Conservation (phyloP, 2,329 filamentous ascomycete species). For the Teratosphaeria destructans region DNA sequence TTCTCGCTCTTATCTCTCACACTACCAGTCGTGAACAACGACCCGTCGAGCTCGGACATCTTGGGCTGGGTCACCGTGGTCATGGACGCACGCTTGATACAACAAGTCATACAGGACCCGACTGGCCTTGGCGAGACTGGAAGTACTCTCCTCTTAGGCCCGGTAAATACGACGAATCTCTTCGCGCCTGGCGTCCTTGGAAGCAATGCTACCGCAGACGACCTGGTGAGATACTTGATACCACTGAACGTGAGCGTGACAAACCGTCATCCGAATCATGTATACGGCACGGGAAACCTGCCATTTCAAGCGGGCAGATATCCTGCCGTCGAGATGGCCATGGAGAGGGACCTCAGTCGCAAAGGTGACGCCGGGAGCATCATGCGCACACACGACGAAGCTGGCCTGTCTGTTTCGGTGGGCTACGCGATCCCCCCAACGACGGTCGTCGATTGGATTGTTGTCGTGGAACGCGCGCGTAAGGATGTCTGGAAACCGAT, state of each 20-base stretch:
- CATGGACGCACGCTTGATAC: constrained; percentile 55
- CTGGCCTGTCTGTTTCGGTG: constrained; percentile 59
- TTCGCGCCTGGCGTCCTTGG: constrained; percentile 29
- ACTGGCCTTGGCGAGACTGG: constrained; percentile 65
- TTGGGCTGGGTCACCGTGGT: constrained; percentile 78
- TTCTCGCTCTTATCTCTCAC: constrained; percentile 74
- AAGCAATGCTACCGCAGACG: constrained; percentile 12
- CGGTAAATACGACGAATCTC: constrained; percentile 52
- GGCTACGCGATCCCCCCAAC: constrained; percentile 65
- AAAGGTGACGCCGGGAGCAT: constrained; percentile 51
- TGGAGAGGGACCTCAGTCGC: constrained; percentile 39
- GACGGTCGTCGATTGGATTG: constrained; percentile 65
- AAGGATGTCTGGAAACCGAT: constrained; percentile 70
- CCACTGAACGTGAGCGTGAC: constrained; percentile 18
- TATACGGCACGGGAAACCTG: constrained; percentile 29
- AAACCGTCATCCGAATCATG: constrained; percentile 18
- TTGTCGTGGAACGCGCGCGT: constrained; percentile 67
- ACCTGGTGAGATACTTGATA: constrained; percentile 20
- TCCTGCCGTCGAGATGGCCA: constrained; percentile 51
- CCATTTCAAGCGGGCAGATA: constrained; percentile 53
- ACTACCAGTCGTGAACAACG: constrained; percentile 63
- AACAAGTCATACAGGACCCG: constrained; percentile 51
- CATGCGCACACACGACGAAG: constrained; percentile 63
- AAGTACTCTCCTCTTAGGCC: constrained; percentile 59
- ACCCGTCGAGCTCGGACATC: constrained; percentile 46